Conservation (phyloP, 2,329 filamentous ascomycete species). For the Cytospora piceae region DNA sequence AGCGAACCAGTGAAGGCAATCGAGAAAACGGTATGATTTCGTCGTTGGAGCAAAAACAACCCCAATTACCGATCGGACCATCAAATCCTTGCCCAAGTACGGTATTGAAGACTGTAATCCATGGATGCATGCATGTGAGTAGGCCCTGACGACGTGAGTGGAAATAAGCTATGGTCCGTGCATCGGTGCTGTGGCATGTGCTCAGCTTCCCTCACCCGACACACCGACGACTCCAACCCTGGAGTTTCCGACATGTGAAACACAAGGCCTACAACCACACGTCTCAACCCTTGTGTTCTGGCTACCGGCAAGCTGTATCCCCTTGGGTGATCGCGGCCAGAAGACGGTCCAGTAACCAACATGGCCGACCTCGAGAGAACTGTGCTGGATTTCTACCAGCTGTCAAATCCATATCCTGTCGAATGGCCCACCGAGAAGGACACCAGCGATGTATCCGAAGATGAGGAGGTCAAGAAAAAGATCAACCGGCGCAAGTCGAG, state of each 20-base stretch:
- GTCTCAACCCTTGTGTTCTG: not conserved
- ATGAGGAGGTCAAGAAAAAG: conserved; percentile 56
- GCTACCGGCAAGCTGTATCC: not conserved
- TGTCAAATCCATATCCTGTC: conserved; percentile 75
- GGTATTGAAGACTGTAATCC: no score
- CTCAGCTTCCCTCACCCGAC: conserved; percentile 12
- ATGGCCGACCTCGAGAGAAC: conserved; percentile 75
- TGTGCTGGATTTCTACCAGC: conserved; percentile 87
- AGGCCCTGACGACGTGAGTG: not conserved
- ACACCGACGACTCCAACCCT: conserved; percentile 1
- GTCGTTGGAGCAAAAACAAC: no score
- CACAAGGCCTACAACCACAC: not conserved
- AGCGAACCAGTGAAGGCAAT: no score
- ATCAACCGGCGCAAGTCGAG: conserved; percentile 70
- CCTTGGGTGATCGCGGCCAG: conserved; percentile 4
- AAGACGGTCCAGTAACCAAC: conserved; percentile 30
- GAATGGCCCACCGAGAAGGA: conserved; percentile 88
- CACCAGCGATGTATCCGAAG: conserved; percentile 68
- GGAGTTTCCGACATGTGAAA: conserved; percentile 14
- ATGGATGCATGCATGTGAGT: no score
- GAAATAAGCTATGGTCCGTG: conserved; percentile 15
- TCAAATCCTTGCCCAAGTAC: no score
- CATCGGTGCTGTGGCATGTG: conserved; percentile 5
- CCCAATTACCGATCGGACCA: no score
- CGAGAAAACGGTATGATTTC: no score